A percentile compares a stretch with the other conserved stretches of the same genome.
Evolutionary conservation across 192 early-diverging fungal species (phyloP).

Genomic region (Linnemannia exigua): DNA sequence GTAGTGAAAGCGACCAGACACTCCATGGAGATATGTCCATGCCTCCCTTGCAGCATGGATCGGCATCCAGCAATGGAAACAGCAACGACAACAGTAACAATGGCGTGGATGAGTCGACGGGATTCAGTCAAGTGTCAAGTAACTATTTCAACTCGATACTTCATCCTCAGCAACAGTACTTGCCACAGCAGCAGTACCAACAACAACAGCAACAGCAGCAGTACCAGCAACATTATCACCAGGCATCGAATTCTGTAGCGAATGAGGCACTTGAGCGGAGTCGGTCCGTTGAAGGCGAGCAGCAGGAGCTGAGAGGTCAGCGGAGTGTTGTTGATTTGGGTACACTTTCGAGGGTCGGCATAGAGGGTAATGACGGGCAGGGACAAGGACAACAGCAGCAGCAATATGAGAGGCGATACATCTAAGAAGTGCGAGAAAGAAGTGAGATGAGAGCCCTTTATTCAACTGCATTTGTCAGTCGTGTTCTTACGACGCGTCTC

Average conservation of each 20-base stretch:
- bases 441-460: neutral
- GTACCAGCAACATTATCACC: neutral
- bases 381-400: neutral
- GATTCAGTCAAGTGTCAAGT: neutral
- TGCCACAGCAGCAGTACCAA: neutral
- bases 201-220: neutral
- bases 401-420: neutral
- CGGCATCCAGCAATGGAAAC: no score
- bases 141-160: neutral
- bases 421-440: neutral
- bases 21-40: neutral
- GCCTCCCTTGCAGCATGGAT: neutral
- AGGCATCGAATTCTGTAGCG: no score
- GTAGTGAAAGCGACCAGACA: constrained; percentile 26
- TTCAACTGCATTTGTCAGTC: neutral
- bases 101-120: neutral
- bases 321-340: neutral
- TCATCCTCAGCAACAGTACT: neutral
- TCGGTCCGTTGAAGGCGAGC: neutral
- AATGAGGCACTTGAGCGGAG: no score
- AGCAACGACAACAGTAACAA: neutral
- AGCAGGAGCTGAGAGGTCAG: neutral
- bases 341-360: neutral
- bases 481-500: neutral
- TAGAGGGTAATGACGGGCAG: neutral